phyloP scores from a whole-genome alignment of 768 basidiomycete genomes.

The Daedaleopsis sinensis region DNA sequence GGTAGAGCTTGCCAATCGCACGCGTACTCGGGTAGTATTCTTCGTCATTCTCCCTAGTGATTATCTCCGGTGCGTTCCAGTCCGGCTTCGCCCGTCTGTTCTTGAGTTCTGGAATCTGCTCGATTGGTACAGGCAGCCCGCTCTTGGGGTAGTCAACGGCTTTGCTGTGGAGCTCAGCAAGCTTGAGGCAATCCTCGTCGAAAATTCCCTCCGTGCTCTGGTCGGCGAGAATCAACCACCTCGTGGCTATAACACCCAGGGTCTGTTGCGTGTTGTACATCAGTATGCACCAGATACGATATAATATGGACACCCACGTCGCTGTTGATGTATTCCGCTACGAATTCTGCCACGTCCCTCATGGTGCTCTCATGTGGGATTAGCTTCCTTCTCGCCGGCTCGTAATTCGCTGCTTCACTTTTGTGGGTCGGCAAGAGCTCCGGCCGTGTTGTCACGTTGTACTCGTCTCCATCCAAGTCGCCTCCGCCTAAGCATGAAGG shows the following conservation, averaged over 20 bases:
- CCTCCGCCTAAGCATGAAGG: conserved; percentile 69
- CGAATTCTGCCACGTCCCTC: conserved; percentile 68
- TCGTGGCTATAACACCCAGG: conserved; percentile 62
- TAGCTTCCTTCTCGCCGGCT: conserved; percentile 46
- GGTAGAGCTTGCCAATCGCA: conserved; percentile 65
- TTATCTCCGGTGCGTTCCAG: conserved; percentile 67
- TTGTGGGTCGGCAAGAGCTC: conserved; percentile 30
- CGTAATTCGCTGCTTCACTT: conserved; percentile 49
- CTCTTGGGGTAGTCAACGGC: conserved; percentile 73
- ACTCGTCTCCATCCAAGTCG: conserved; percentile 56
- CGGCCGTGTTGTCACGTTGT: conserved; percentile 26
- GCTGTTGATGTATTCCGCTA: conserved; percentile 68
- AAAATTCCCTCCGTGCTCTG: conserved; percentile 48
- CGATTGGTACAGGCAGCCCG: conserved; percentile 34
- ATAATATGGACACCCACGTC: conserved; percentile 63
- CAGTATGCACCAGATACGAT: conserved; percentile 50
- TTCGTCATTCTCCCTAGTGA: conserved; percentile 25
- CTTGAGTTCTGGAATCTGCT: conserved; percentile 46
- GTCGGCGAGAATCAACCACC: conserved; percentile 69
- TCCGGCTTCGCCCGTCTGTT: conserved; percentile 46
- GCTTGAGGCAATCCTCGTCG: conserved; percentile 51
- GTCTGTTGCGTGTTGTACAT: conserved; percentile 39
- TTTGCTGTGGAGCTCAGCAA: conserved; percentile 61
- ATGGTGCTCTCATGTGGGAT: conserved; percentile 55
- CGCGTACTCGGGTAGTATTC: conserved; percentile 53